These are phyloP conservation scores for Phylloporus arenicola DNA, from an alignment of 768 basidiomycete genomes.

Conservation along the genomic window DNA sequence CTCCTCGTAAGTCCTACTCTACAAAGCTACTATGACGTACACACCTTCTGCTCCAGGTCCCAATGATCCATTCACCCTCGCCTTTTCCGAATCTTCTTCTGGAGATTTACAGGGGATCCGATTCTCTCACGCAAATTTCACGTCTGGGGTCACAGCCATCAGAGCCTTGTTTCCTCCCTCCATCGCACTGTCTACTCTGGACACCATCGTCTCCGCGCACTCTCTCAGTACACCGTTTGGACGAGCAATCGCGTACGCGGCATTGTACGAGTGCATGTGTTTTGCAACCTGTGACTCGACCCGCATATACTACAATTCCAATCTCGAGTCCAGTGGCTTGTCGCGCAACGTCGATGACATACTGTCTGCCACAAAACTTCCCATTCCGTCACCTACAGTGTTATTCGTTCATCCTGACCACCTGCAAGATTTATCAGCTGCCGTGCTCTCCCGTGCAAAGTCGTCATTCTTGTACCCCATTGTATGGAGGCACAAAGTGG, in stretches of 20 bases:
- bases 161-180: constrained; percentile 72
- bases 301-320: constrained; percentile 40
- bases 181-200: constrained; percentile 59
- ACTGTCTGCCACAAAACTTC: constrained; percentile 41
- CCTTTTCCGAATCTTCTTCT: constrained; percentile 51
- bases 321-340: constrained; percentile 1
- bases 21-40: not conserved
- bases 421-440: constrained; percentile 46
- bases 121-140: constrained; percentile 80
- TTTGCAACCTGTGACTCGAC: constrained; percentile 63
- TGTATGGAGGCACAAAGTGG: constrained; percentile 74
- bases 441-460: constrained; percentile 51
- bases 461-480: constrained; percentile 52
- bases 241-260: constrained; percentile 71
- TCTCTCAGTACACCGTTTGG: constrained; percentile 74
- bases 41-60: constrained; percentile 23
- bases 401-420: constrained; percentile 69
- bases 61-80: constrained; percentile 60
- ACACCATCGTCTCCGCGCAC: constrained; percentile 74
- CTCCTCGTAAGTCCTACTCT: constrained; percentile 43
- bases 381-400: constrained; percentile 71
- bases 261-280: constrained; percentile 68
- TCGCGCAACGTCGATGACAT: constrained; percentile 43
- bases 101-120: constrained; percentile 57
- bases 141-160: constrained; percentile 80